Conservation (phyloP, 495 filamentous ascomycete genomes). For the Geoglossum glabrum region DNA sequence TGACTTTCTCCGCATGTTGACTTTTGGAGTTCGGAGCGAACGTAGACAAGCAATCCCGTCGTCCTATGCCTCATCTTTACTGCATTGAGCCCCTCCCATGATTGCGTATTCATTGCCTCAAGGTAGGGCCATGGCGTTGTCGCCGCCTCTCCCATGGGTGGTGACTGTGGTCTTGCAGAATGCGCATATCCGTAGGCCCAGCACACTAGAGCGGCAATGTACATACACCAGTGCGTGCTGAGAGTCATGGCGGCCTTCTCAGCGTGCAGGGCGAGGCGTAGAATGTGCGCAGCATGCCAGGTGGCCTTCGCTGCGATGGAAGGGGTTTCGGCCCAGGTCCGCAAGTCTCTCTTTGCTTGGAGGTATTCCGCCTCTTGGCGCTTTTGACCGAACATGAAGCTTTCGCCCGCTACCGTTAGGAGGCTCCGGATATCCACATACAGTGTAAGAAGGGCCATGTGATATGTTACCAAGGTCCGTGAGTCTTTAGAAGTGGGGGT, state of each 20-base stretch:
- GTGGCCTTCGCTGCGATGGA: background rate
- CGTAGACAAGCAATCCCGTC: background rate
- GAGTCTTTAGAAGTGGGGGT: background rate
- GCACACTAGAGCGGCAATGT: background rate
- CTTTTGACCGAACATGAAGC: background rate
- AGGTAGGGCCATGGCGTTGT: background rate
- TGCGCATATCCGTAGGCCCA: slow-evolving; percentile 4
- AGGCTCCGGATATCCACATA: background rate
- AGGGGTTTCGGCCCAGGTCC: background rate
- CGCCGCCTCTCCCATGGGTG: background rate
- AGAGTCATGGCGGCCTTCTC: background rate
- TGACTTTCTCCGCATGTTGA: background rate
- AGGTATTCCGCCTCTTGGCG: background rate
- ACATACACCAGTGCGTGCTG: background rate
- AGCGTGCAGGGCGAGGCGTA: background rate
- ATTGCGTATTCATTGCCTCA: background rate
- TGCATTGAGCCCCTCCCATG: background rate
- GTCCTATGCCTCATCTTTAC: background rate
- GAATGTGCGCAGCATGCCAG: background rate
- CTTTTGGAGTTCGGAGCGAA: background rate
- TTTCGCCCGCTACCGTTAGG: background rate
- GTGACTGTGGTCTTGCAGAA: background rate
- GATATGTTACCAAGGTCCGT: background rate
- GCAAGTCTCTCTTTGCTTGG: background rate
- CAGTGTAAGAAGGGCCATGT: background rate